phyloP scores from a whole-genome alignment of 2,329 filamentous ascomycete genomes.

The Cercospora sp. region DNA sequence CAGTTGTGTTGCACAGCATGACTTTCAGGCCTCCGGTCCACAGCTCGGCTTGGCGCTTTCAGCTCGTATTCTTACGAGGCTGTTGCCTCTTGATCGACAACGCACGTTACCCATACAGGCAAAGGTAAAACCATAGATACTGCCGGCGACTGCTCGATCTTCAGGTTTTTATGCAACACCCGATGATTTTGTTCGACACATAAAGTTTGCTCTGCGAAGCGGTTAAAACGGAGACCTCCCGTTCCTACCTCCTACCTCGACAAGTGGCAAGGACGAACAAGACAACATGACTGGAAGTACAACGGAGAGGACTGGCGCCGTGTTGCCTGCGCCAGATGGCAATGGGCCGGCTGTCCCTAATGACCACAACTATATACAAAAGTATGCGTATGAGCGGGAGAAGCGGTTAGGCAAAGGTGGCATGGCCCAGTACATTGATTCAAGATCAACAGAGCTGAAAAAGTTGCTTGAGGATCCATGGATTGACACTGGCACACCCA shows the following conservation, averaged over 20 bases:
- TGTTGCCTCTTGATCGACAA: conserved; percentile 1
- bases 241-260: neutral
- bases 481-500: conserved; percentile 26
- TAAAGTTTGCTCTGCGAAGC: neutral
- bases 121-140: neutral
- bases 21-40: neutral
- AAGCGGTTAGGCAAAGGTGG: conserved; percentile 32
- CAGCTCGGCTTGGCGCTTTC: neutral
- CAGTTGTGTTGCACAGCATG: neutral
- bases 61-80: neutral
- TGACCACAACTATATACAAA: conserved; percentile 19
- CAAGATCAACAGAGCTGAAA: conserved; percentile 30
- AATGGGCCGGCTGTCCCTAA: conserved; percentile 22
- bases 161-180: neutral
- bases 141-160: neutral
- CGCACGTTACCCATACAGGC: neutral
- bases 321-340: conserved; percentile 22
- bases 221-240: neutral
- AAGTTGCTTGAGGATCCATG: conserved; percentile 37
- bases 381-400: conserved; percentile 32
- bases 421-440: conserved; percentile 31
- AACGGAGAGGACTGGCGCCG: conserved; percentile 3
- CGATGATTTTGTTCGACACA: neutral
- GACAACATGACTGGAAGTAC: neutral
- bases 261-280: neutral